A percentile compares a stretch with the other conserved stretches of the same genome.
Evolutionary conservation across 1,284 basidiomycete species (phyloP).

Genomic region (Laetiporus sulphureus): DNA sequence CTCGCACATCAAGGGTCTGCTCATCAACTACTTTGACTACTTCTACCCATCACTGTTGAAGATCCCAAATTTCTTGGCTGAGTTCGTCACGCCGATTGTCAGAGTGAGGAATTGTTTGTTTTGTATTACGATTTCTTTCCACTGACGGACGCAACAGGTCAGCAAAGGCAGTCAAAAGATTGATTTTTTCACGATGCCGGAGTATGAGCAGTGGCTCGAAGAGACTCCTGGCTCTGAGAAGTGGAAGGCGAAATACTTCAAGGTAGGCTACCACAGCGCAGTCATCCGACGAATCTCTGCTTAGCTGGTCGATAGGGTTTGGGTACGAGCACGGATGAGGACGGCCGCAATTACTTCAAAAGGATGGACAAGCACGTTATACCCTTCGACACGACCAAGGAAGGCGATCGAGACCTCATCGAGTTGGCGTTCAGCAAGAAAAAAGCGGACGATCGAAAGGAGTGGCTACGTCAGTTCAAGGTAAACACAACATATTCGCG

Average conservation of each 20-base stretch:
- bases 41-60: conserved; percentile 95
- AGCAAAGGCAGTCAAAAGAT: conserved; percentile 78
- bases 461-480: conserved; percentile 94
- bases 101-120: conserved; percentile 56
- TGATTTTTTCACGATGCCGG: conserved; percentile 96
- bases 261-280: conserved; percentile 44
- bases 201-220: conserved; percentile 93
- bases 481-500: conserved; percentile 31
- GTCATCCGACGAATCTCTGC: background rate
- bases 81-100: conserved; percentile 99
- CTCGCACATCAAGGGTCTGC: conserved; percentile 97
- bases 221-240: conserved; percentile 73
- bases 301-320: conserved; percentile 64
- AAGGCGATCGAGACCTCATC: conserved; percentile 85
- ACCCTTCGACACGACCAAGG: conserved; percentile 78
- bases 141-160: conserved; percentile 37
- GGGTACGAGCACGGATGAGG: conserved; percentile 85
- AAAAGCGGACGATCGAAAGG: conserved; percentile 97
- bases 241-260: conserved; percentile 96
- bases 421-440: conserved; percentile 99
- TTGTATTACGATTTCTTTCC: background rate
- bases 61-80: conserved; percentile 90
- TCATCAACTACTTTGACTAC: conserved; percentile 98
- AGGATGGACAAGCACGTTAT: conserved; percentile 94
- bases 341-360: conserved; percentile 92